Conservation (phyloP, 2,329 filamentous ascomycete genomes). For the Diaporthe vexans region DNA sequence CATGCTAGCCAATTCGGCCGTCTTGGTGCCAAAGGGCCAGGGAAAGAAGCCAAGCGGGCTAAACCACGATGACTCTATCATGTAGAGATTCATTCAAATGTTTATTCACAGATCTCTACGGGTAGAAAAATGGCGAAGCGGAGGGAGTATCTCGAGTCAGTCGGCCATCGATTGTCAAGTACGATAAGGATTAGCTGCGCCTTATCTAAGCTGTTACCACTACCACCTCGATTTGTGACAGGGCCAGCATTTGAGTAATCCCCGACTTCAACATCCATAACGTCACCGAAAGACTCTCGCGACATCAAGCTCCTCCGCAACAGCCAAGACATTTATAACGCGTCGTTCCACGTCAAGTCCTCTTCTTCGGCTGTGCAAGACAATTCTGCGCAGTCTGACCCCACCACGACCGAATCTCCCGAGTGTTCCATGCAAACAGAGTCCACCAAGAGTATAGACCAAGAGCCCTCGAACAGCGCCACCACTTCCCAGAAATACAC, state of each 20-base stretch:
- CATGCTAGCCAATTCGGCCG: not conserved
- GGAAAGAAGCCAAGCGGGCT: not conserved
- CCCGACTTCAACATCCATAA: conserved; percentile 15
- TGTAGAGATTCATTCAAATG: not conserved
- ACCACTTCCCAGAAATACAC: conserved; percentile 50
- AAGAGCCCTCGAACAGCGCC: conserved; percentile 55
- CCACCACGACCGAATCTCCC: conserved; percentile 50
- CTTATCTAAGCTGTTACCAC: conserved; percentile 1
- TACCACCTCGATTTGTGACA: not conserved
- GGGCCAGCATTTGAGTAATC: not conserved
- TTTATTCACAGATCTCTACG: not conserved
- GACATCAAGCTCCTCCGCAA: conserved; percentile 28
- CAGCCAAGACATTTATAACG: conserved; percentile 18
- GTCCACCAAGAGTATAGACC: conserved; percentile 62
- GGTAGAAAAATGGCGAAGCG: not conserved
- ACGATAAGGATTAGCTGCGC: conserved; percentile 18
- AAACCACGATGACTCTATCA: not conserved
- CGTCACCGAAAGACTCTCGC: conserved; percentile 37
- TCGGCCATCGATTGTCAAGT: not conserved
- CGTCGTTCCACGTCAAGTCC: conserved; percentile 15
- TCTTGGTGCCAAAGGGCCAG: not conserved
- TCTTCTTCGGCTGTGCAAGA: conserved; percentile 64
- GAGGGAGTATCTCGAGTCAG: not conserved
- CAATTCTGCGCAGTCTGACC: conserved; percentile 64
- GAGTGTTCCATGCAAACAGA: conserved; percentile 76